Percentiles rank a stretch among this genome's conserved stretches.
Conservation (phyloP, 768 basidiomycete species). For the Lentinula aciculospora region DNA sequence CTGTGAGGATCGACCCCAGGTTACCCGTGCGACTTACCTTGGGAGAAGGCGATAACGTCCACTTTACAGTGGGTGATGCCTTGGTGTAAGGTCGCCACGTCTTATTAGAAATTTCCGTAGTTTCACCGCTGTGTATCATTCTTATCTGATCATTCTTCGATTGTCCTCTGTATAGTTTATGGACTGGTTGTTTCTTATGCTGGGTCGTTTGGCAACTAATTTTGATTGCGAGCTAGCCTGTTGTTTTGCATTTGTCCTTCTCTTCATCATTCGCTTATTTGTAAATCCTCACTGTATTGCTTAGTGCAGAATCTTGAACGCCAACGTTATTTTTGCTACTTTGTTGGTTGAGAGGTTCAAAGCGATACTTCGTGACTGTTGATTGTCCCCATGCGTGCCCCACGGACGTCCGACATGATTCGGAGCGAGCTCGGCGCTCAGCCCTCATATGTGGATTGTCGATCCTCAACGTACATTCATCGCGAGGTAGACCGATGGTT, state of each 20-base stretch:
- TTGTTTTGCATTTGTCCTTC: neutral
- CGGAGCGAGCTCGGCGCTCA: constrained; percentile 49
- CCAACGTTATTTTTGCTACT: neutral
- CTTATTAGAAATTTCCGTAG: neutral
- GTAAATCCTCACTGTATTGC: constrained; percentile 2
- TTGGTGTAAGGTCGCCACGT: constrained; percentile 24
- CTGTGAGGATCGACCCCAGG: constrained; percentile 75
- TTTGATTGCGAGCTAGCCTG: constrained; percentile 7
- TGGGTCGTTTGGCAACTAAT: neutral
- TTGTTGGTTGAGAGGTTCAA: too few relatives aligned
- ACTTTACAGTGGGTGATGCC: constrained; percentile 52
- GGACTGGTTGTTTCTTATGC: neutral
- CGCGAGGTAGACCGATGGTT: too few relatives aligned
- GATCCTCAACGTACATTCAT: too few relatives aligned
- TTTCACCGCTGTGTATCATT: neutral
- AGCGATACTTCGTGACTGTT: too few relatives aligned
- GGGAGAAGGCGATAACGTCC: constrained; percentile 79
- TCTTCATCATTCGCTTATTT: neutral
- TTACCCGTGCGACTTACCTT: constrained; percentile 74
- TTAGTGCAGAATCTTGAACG: neutral
- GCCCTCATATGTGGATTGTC: constrained; percentile 16
- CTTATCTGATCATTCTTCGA: neutral
- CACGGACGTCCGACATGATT: constrained; percentile 25
- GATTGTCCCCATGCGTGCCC: too few relatives aligned
- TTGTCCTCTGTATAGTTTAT: neutral